Evolutionary conservation across 345 rosid genomes (phyloP).

Genomic region (Jatropha curcas): DNA sequence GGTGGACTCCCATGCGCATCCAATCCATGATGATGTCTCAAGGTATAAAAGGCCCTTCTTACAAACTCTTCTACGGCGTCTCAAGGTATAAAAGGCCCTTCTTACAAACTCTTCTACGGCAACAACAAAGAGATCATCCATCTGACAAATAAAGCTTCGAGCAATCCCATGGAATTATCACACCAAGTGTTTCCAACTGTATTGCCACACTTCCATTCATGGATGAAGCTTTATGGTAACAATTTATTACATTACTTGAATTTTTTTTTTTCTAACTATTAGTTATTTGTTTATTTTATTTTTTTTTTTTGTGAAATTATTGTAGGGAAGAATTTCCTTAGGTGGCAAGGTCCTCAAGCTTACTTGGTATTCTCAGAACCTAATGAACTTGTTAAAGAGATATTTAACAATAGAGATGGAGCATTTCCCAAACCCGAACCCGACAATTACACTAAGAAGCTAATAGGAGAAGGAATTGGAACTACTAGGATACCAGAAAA

Average conservation of each 20-base stretch:
- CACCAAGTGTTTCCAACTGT: neutral
- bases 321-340: slow-evolving; percentile 35
- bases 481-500: slow-evolving; percentile 32
- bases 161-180: neutral
- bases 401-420: slow-evolving; percentile 36
- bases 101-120: slow-evolving; percentile 41
- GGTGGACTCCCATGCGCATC: slow-evolving; percentile 24
- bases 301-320: neutral
- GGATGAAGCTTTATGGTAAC: slow-evolving; percentile 7
- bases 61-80: no score
- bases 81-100: no score
- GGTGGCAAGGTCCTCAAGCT: slow-evolving; percentile 42
- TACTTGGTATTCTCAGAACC: slow-evolving; percentile 39
- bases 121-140: slow-evolving; percentile 15
- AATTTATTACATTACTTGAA: neutral
- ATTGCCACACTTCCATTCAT: slow-evolving; percentile 5
- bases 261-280: no score
- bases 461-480: slow-evolving; percentile 45
- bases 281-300: neutral
- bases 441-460: slow-evolving; percentile 9
- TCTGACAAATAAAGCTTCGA: neutral
- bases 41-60: slow-evolving; percentile 39
- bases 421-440: slow-evolving; percentile 12
- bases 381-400: slow-evolving; percentile 33
- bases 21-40: slow-evolving; percentile 19